Evolutionary conservation across 2,329 filamentous ascomycete species (phyloP), one percentile per base, ranked within the genome.

Genomic region (Fusarium oligoseptatum): DNA sequence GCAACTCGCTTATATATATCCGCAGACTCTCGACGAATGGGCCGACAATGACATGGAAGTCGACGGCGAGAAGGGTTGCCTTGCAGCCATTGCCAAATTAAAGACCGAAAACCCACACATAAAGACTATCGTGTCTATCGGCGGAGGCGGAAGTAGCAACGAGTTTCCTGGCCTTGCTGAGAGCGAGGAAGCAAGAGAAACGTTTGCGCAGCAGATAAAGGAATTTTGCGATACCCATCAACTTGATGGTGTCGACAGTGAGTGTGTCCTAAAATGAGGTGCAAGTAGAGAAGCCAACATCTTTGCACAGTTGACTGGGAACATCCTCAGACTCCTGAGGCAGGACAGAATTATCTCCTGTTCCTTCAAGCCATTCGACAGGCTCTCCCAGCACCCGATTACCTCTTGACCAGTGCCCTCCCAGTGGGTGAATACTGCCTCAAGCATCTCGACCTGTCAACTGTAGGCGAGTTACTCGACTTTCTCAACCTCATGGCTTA

Each of bases 401-500:
- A 91, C 77, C 85, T 90, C 2, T 78, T 93, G 29, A 89, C 90
- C 3, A 89, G 90, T 2, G 91, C 91, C 10, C 86, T 93, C 2
- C 90, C 91, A 2, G 89, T 88, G 1, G 90, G 90, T 2, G 85
- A 90, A 76, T 93, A 90, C 85, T 89, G 88, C 15, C 84, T 93
- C 22, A 85, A 85, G 70, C 84, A 92, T 77, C 90, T 93, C 77
- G 86, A 92, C 71, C 82, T 93, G 5, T 75, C 76, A 3, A 82
- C 85, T 12, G 88, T 89, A 2, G 84, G 87, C 2, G 74, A 83
- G 4, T 82, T 89, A 41, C 85, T 93, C 55, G 90, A 93, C 79
- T 85, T 89, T 76, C 83, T 93, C 70, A 92, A 93, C 77, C 84
- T 93, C 52, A 93, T 93, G 92, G 86, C 88, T 14, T 93, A 93